phyloP scores from a whole-genome alignment of 2,329 filamentous ascomycete genomes.

The Didymellaceae sp. region DNA sequence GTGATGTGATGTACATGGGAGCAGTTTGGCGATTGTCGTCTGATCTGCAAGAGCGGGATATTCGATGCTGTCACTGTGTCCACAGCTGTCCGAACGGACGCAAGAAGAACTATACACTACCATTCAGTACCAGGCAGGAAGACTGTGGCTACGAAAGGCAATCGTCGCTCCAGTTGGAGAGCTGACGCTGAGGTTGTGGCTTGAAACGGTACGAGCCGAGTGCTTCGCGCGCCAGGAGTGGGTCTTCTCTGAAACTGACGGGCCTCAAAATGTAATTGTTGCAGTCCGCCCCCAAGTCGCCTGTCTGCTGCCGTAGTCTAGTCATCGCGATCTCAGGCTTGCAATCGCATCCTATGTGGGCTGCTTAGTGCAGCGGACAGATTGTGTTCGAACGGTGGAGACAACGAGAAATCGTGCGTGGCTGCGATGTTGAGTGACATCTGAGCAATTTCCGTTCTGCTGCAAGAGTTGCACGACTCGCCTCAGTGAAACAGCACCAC shows the following conservation, averaged over 20 bases:
- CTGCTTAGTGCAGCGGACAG: neutral
- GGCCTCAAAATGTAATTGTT: neutral
- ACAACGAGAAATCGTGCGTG: slow-evolving; percentile 5
- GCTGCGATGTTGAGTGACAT: slow-evolving; percentile 2
- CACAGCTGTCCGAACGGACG: neutral
- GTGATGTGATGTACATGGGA: neutral
- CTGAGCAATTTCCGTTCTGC: slow-evolving; percentile 13
- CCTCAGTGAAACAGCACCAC: slow-evolving; percentile 12
- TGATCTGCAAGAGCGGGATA: too few relatives aligned
- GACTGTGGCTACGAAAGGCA: neutral
- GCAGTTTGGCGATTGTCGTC: too few relatives aligned
- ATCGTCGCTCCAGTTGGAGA: slow-evolving; percentile 1
- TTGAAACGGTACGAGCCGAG: slow-evolving; percentile 11
- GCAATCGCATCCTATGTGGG: neutral
- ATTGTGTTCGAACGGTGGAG: neutral
- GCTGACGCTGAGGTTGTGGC: slow-evolving; percentile 10
- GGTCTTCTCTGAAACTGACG: slow-evolving; percentile 10
- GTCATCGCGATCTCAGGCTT: neutral
- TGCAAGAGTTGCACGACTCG: slow-evolving; percentile 9
- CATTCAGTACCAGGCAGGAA: neutral
- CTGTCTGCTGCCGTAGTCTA: neutral
- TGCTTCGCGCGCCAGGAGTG: neutral
- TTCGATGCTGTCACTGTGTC: too few relatives aligned
- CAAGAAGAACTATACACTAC: neutral
- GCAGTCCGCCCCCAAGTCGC: neutral